Evolutionary conservation across 257 asterid genomes (phyloP).

Genomic region (Fraxinus pennsylvanica): DNA sequence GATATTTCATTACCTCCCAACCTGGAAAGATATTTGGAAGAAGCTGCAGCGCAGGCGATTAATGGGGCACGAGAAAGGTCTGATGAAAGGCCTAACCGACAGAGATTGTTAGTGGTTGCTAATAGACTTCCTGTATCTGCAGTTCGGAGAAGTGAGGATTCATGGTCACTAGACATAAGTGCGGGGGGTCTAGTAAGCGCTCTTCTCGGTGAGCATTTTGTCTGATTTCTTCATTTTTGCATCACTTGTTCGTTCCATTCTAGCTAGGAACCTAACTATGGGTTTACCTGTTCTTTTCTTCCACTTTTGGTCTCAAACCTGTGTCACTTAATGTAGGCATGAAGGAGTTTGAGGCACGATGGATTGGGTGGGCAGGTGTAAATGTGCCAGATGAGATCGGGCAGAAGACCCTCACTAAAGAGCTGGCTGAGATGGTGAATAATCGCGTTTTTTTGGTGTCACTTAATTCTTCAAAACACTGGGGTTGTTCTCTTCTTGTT

Average conservation of each 20-base stretch:
- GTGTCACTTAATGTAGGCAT: constrained; percentile 52
- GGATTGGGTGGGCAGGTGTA: constrained; percentile 99
- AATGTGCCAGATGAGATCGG: constrained; percentile 92
- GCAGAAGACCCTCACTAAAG: constrained; percentile 71
- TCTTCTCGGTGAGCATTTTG: constrained; percentile 71
- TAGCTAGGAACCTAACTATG: not conserved
- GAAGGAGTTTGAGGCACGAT: constrained; percentile 84
- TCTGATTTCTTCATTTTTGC: constrained; percentile 11
- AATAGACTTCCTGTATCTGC: constrained; percentile 98
- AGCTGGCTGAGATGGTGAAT: constrained; percentile 83
- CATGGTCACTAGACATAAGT: constrained; percentile 95
- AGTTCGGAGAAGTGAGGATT: constrained; percentile 80
- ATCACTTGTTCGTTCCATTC: constrained; percentile 12
- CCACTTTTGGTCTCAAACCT: constrained; percentile 27
- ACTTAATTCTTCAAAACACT: not conserved
- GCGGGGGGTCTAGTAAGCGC: constrained; percentile 99
- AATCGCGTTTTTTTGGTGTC: constrained; percentile 13
- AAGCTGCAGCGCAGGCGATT: constrained; percentile 55
- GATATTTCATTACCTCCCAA: constrained; percentile 38
- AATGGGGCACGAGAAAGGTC: constrained; percentile 62
- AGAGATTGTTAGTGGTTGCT: constrained; percentile 92
- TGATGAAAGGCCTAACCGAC: constrained; percentile 59
- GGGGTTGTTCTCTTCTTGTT: no score
- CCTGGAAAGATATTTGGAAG: constrained; percentile 65
- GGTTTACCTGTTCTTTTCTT: constrained; percentile 3